These are phyloP conservation scores for Coemansia reversa DNA, from an alignment of 192 early-diverging fungal species.

Conservation along the genomic window DNA sequence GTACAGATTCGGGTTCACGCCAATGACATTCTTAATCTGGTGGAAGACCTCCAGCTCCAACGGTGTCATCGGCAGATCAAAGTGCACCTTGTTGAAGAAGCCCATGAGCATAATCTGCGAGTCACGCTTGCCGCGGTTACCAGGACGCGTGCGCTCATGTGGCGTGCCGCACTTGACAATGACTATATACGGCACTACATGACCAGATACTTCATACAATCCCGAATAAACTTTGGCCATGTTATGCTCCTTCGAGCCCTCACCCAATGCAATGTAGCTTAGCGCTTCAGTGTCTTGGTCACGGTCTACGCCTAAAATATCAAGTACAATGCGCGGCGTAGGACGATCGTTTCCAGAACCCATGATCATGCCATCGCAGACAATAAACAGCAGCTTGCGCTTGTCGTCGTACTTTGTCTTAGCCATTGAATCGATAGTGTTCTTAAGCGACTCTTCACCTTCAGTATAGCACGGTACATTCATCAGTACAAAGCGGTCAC, in stretches of 20 bases:
- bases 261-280: slow-evolving; percentile 82
- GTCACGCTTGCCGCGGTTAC: slow-evolving; percentile 97
- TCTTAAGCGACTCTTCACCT: slow-evolving; percentile 85
- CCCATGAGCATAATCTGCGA: slow-evolving; percentile 97
- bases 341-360: slow-evolving; percentile 93
- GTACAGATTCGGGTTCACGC: slow-evolving; percentile 91
- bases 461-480: slow-evolving; percentile 97
- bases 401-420: slow-evolving; percentile 92
- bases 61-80: slow-evolving; percentile 87
- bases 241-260: slow-evolving; percentile 87
- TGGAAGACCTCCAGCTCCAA: slow-evolving; percentile 96
- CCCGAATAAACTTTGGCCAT: slow-evolving; percentile 96
- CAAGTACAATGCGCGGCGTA: slow-evolving; percentile 94
- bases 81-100: slow-evolving; percentile 95
- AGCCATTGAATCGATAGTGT: slow-evolving; percentile 90
- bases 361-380: slow-evolving; percentile 95
- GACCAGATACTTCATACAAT: slow-evolving; percentile 85
- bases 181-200: slow-evolving; percentile 90
- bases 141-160: slow-evolving; percentile 77
- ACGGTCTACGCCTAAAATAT: slow-evolving; percentile 92
- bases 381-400: slow-evolving; percentile 91
- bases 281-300: slow-evolving; percentile 78
- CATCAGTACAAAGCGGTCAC: slow-evolving; percentile 88
- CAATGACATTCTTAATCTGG: slow-evolving; percentile 98
- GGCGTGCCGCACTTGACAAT: slow-evolving; percentile 89